These are phyloP conservation scores for Speleostelium caveatum DNA, from an alignment of 78 protist species.

Conservation along the genomic window DNA sequence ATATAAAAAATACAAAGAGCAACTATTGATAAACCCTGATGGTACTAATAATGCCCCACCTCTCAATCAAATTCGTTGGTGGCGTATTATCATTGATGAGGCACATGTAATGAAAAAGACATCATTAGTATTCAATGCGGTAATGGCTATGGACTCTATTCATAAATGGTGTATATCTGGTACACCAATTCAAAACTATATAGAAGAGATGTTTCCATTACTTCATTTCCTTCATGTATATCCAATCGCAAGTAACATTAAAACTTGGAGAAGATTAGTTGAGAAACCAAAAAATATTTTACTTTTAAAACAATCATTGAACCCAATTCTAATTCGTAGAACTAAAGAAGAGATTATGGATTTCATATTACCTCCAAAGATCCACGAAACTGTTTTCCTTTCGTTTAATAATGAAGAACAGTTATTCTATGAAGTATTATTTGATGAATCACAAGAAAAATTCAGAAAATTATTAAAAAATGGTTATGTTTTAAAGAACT, in stretches of 20 bases:
- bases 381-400: not conserved
- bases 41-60: not conserved
- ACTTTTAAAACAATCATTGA: conserved; percentile 8
- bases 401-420: conserved; percentile 1
- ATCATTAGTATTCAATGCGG: conserved; percentile 40
- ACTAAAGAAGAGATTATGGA: not conserved
- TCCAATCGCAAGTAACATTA: conserved; percentile 31
- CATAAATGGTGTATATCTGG: conserved; percentile 88
- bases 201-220: conserved; percentile 84
- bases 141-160: conserved; percentile 9
- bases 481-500: conserved; percentile 38
- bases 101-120: conserved; percentile 19
- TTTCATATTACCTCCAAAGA: conserved; percentile 12
- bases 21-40: not conserved
- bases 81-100: conserved; percentile 68
- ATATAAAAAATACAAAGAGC: conserved; percentile 12
- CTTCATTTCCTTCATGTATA: conserved; percentile 42
- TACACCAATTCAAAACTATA: conserved; percentile 88
- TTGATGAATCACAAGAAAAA: not conserved
- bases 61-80: conserved; percentile 17
- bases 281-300: conserved; percentile 21
- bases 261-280: conserved; percentile 35
- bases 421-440: conserved; percentile 2
- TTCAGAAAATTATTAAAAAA: not conserved
- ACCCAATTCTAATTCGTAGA: conserved; percentile 67